Base-by-base conservation (phyloP, 768 basidiomycete species). In the Xanthoconium purpureum region DNA sequence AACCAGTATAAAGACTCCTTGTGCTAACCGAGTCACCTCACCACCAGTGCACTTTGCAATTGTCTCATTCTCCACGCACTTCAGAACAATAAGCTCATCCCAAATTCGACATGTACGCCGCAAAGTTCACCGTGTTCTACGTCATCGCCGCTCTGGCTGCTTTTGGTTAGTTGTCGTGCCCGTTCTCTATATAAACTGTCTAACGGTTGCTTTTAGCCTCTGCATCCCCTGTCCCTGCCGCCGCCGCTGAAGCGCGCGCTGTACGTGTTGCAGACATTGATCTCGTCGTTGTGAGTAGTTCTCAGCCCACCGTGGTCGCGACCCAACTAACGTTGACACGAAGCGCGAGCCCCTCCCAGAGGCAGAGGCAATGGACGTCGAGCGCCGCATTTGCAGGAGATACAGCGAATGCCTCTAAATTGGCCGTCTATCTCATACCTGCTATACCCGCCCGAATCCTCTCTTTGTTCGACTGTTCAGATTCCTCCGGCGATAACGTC, bases 151-250 rank as follows among this genome's bases (percentile, higher is more conserved):
- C 58, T 39, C 46, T 72, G 59, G 66, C 56, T 36, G 57, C 68
- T 30, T 49, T 68, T 32, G 62, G 72, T 71, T 32, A 50, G 72
- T 63, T 8, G 3, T 45, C 12, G 13, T 1, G 30, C 20, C 1
- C 15, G 15, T 45, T 1, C 5, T 45, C 10, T 5, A 17, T 47
- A 9, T 43, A 20, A 29, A 45, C 14, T 1, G 39, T 45, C 59
- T 58, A 39, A 58, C 12, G 9, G 9, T 38, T 2, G 17, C 58
- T 18, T 62, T 38, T 50, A 73, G 70, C 59, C 20, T 51, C 49
- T 12, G 64, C 72, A 9, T 73, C 70, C 8, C 70, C 70, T 7
- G 24, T 70, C 12, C 67, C 71, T n/a, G 52, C 61, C 3, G 59
- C 59, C 9, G 60, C 15, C 9, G 46, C 57, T 29, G 63, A 50